Percentiles rank a stretch among this genome's conserved stretches.
phyloP scores from a whole-genome alignment of 1,284 basidiomycete genomes.

The Leccinum griseonigrum region DNA sequence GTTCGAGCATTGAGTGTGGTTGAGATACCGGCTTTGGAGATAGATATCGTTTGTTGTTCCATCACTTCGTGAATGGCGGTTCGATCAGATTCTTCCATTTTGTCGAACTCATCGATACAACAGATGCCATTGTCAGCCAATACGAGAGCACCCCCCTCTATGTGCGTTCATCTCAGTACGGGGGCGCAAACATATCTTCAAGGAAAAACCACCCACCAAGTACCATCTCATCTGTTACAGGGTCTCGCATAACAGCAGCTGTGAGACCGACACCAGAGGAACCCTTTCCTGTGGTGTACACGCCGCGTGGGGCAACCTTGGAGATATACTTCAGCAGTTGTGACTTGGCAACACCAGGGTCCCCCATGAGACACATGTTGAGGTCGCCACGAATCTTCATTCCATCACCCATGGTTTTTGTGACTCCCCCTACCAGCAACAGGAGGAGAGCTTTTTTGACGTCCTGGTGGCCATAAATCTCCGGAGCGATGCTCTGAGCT shows the following conservation, averaged over 20 bases:
- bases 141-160: slow-evolving; percentile 98
- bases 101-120: slow-evolving; percentile 99
- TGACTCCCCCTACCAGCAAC: slow-evolving; percentile 93
- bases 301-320: slow-evolving; percentile 95
- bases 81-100: slow-evolving; percentile 98
- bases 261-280: slow-evolving; percentile 98
- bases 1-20: slow-evolving; percentile 99
- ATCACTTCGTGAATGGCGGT: slow-evolving; percentile 99
- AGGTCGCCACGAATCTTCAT: slow-evolving; percentile 99
- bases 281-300: slow-evolving; percentile 98
- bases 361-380: slow-evolving; percentile 98
- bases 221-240: slow-evolving; percentile 99
- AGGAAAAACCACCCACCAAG: slow-evolving; percentile 61
- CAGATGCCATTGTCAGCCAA: slow-evolving; percentile 99
- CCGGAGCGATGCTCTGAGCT: slow-evolving; percentile 90
- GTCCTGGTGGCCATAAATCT: slow-evolving; percentile 98
- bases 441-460: slow-evolving; percentile 98
- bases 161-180: slow-evolving; percentile 9
- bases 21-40: slow-evolving; percentile 98
- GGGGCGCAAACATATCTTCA: not conserved
- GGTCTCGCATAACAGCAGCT: slow-evolving; percentile 98
- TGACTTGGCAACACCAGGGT: slow-evolving; percentile 99
- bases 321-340: slow-evolving; percentile 98
- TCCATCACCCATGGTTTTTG: slow-evolving; percentile 92
- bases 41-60: slow-evolving; percentile 99